Base-by-base conservation (phyloP, 306 rosid species). In the Dalbergia oliveri region DNA sequence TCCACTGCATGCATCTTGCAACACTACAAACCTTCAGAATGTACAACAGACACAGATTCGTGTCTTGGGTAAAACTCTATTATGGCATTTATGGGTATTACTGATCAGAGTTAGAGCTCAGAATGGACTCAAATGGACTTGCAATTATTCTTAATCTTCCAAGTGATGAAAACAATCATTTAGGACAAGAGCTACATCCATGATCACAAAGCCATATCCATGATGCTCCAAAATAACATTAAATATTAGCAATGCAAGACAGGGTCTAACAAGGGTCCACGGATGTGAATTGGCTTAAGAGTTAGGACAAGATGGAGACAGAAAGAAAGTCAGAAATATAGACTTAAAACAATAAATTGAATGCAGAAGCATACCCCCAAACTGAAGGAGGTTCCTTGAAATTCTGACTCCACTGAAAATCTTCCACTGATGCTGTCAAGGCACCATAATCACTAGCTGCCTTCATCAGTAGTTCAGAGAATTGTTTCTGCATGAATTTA, bases 381-480 rank as follows among this genome's bases (percentile, higher is more conserved):
- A 91, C 99, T 72, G 97, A 85, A 84, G 98, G 99, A 69, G 98
- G 91, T 79, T 93, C 99, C 88, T 91, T 95, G 54, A 95, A 95
- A 78, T 91, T 95, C 86, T 91, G 99, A 84, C 98, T 95, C 99
- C 99, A 95, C 85, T 93, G 97, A 80, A 95, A 93, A 88, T 95
- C 98, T 61, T 90, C 89, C 84, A 93, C 98, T 61, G 99, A 95
- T 72, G 97, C 88, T 51, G 99, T 95, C 91, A 95, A 87, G 77
- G 94, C 97, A 69, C 98, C 98, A 75, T 95, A 95, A 82, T 91
- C 98, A 87, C 99, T 89, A 56, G 98, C 98, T 67, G 99, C 99
- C 84, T 93, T 95, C 99, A 90, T 95, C 76, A 95, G 77, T 71
- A 95, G 88, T 69, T 93, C 99, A 5, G 99, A 93, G 85, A 95